Percentiles rank a stretch among this genome's conserved stretches.
Evolutionary conservation across 2,329 filamentous ascomycete genomes (phyloP).

Genomic region (Fusarium sp.): DNA sequence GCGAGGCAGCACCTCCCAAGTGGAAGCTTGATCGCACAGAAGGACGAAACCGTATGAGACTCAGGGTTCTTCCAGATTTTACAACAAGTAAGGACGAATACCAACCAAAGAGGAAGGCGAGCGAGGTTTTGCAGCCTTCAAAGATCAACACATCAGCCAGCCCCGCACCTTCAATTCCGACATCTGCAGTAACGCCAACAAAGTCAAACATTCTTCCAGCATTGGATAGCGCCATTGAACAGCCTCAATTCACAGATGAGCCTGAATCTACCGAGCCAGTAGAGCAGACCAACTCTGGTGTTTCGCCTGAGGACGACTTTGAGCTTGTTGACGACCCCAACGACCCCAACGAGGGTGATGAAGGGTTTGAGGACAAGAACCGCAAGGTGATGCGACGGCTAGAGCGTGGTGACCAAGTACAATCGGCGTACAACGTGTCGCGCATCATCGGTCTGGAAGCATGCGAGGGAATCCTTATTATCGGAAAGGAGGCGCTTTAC

Average conservation of each 20-base stretch:
- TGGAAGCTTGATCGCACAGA: constrained; percentile 98
- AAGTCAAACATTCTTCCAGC: constrained; percentile 36
- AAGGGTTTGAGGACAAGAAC: constrained; percentile 96
- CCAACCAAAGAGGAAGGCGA: constrained; percentile 82
- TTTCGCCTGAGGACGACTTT: constrained; percentile 84
- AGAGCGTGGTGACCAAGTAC: constrained; percentile 89
- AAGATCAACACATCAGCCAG: constrained; percentile 52
- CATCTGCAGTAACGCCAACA: constrained; percentile 37
- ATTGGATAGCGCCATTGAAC: constrained; percentile 41
- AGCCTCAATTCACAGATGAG: constrained; percentile 42
- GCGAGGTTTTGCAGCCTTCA: constrained; percentile 56
- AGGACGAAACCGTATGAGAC: constrained; percentile 92
- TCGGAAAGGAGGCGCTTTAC: constrained; percentile 92
- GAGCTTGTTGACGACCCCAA: constrained; percentile 96
- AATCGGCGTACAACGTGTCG: constrained; percentile 95
- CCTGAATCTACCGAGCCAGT: constrained; percentile 40
- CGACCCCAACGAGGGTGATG: constrained; percentile 78
- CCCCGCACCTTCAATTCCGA: constrained; percentile 36
- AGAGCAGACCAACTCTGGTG: constrained; percentile 42
- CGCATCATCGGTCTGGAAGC: constrained; percentile 94
- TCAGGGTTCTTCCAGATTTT: constrained; percentile 85
- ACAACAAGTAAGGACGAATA: constrained; percentile 77
- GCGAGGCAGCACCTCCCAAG: constrained; percentile 72
- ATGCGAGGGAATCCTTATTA: constrained; percentile 90
- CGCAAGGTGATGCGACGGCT: constrained; percentile 96